These are phyloP conservation scores for Microbotryum silenes-acaulis DNA, from an alignment of 1,284 basidiomycete species.

Conservation along the genomic window DNA sequence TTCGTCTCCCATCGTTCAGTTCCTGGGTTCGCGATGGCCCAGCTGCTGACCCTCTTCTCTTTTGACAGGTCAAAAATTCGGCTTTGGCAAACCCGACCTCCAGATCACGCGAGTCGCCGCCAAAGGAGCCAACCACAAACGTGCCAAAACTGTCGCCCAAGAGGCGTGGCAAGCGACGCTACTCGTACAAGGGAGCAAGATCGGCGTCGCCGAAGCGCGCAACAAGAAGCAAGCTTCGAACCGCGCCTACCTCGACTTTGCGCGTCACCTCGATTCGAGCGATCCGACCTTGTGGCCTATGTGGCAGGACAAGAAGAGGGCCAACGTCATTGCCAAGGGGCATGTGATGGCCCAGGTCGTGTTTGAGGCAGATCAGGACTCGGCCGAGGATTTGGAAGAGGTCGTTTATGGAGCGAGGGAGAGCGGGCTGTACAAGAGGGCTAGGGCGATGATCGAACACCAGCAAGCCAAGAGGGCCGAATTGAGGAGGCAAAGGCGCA, in stretches of 20 bases:
- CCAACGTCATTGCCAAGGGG: slow-evolving; percentile 38
- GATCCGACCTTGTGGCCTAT: slow-evolving; percentile 71
- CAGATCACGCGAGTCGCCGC: slow-evolving; percentile 45
- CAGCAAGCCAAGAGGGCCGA: slow-evolving; percentile 18
- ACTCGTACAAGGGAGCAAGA: slow-evolving; percentile 65
- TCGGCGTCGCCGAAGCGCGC: slow-evolving; percentile 64
- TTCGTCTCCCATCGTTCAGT: slow-evolving; percentile 30
- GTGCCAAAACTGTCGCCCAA: not conserved
- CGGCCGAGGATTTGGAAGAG: slow-evolving; percentile 68
- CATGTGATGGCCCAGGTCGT: slow-evolving; percentile 49
- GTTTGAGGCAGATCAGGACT: slow-evolving; percentile 42
- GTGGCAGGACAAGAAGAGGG: slow-evolving; percentile 45
- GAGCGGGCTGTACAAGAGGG: slow-evolving; percentile 48
- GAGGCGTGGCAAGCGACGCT: slow-evolving; percentile 69
- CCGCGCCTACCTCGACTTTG: slow-evolving; percentile 78
- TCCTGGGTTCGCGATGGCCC: no score
- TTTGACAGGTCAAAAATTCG: slow-evolving; percentile 50
- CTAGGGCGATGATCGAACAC: slow-evolving; percentile 33
- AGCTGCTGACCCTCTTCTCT: not conserved
- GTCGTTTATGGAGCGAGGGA: slow-evolving; percentile 60
- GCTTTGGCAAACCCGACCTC: slow-evolving; percentile 73
- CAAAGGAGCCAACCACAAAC: slow-evolving; percentile 32
- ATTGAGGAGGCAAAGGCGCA: slow-evolving; percentile 21
- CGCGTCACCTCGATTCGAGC: slow-evolving; percentile 73
- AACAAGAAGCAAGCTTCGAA: slow-evolving; percentile 70